These are phyloP conservation scores for Cutaneotrichosporon spelunceum DNA, from an alignment of 1,284 basidiomycete species.

Conservation along the genomic window DNA sequence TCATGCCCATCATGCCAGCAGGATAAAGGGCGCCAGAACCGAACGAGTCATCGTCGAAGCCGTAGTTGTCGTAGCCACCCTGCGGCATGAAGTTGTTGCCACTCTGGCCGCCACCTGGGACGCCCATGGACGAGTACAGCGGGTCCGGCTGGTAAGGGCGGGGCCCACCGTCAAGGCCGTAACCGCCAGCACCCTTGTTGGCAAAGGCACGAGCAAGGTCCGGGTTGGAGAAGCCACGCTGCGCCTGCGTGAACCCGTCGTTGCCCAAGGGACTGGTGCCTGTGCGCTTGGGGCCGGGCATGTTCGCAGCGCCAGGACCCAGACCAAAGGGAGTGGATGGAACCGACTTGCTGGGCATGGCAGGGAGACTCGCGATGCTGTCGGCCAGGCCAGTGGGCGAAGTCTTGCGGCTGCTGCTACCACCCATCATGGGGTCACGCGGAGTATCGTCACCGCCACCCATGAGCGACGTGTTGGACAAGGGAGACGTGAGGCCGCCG, in stretches of 20 bases:
- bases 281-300: slow-evolving; percentile 30
- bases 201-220: slow-evolving; percentile 58
- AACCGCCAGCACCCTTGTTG: slow-evolving; percentile 56
- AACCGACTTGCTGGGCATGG: slow-evolving; percentile 50
- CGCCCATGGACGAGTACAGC: slow-evolving; percentile 41
- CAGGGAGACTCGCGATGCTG: slow-evolving; percentile 49
- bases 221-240: slow-evolving; percentile 52
- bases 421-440: slow-evolving; percentile 19
- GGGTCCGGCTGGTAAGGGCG: slow-evolving; percentile 49
- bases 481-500: slow-evolving; percentile 51
- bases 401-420: slow-evolving; percentile 31
- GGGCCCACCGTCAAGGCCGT: slow-evolving; percentile 41
- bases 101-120: slow-evolving; percentile 21
- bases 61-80: slow-evolving; percentile 62
- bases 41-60: slow-evolving; percentile 61
- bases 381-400: slow-evolving; percentile 48
- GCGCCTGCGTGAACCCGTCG: slow-evolving; percentile 41
- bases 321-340: slow-evolving; percentile 49
- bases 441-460: slow-evolving; percentile 45
- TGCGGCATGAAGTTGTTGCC: slow-evolving; percentile 46
- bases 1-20: slow-evolving; percentile 74
- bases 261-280: slow-evolving; percentile 34
- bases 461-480: slow-evolving; percentile 62
- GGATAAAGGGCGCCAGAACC: slow-evolving; percentile 75
- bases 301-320: slow-evolving; percentile 27